Evolutionary conservation across 192 early-diverging fungal species (phyloP), one percentile per base, ranked within the genome.

Genomic region (Backusella liffmaniae): DNA sequence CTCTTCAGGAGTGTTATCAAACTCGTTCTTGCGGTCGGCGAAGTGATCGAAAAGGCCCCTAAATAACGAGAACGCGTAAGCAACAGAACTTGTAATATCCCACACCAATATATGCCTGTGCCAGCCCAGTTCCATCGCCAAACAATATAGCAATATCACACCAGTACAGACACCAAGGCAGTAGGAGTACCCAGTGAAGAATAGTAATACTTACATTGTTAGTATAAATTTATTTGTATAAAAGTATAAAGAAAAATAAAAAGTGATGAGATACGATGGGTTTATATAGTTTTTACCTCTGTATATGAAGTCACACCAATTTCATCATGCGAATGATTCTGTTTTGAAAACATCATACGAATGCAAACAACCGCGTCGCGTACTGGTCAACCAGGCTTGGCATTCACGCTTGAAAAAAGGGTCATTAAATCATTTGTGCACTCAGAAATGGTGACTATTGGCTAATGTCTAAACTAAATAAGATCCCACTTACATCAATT

Each of bases 1-100:
- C 6, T 77, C 69, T 4, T 16, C 5, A 35, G 59, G n/a, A 5
- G 34, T 42, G 12, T 76, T 66, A 1, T 73, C 7, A 12, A 79
- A n/a, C 56, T 82, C 74, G 41, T 82, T 49, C 16, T 76, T 74
- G 10, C 73, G 72, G 4, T 51, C 21, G 12, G 56, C 29, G 59
- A 76, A 78, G 6, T 26, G 30, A 72, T 77, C 76, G 29, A 67
- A 66, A 35, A 79, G 51, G 37, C 81, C 81, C 81, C 77, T 82
- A 53, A 32, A 49, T 49, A 49, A 32, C 16, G 70, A 51, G 59
- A 29, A 35, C 34, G 51, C 44, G 66, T 74, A 26, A 36, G 26
- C 41, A 34, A 35, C 35, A 32, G 15, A 67, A 18, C 26, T 62
- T 8, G 12, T 13, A 62, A 12, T 29, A 29, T 29, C 56, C 6